Conservation (phyloP, 441 rosid species). For the Populus tomentosa region DNA sequence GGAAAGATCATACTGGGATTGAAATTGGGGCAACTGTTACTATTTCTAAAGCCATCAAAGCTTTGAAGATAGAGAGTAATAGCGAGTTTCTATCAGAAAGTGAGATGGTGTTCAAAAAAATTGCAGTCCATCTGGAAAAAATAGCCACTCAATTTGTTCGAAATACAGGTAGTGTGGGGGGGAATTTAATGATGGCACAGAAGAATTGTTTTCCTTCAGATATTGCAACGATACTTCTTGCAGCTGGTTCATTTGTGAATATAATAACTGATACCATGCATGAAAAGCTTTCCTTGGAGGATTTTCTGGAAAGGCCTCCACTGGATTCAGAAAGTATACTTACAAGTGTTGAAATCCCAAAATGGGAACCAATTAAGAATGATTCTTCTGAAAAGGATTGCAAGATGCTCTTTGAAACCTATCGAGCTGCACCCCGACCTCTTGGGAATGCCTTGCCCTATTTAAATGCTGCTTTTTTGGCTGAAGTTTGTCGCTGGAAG, state of each 20-base stretch:
- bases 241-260: slow-evolving; percentile 48
- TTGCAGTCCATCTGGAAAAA: slow-evolving; percentile 76
- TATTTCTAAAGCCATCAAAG: slow-evolving; percentile 63
- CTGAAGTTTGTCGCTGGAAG: slow-evolving; percentile 42
- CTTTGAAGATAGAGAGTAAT: slow-evolving; percentile 35
- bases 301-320: slow-evolving; percentile 55
- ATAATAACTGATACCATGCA: slow-evolving; percentile 27
- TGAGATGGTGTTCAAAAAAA: slow-evolving; percentile 35
- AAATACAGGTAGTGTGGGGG: slow-evolving; percentile 70
- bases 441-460: slow-evolving; percentile 72
- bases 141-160: slow-evolving; percentile 55
- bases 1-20: slow-evolving; percentile 37
- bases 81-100: slow-evolving; percentile 12
- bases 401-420: slow-evolving; percentile 58
- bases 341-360: slow-evolving; percentile 51
- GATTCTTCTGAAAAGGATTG: slow-evolving; percentile 23
- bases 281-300: slow-evolving; percentile 49
- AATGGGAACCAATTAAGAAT: slow-evolving; percentile 22
- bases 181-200: slow-evolving; percentile 85
- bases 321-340: slow-evolving; percentile 49
- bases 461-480: slow-evolving; percentile 81
- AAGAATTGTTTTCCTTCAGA: slow-evolving; percentile 75
- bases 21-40: slow-evolving; percentile 76
- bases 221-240: slow-evolving; percentile 65
- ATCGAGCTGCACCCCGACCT: slow-evolving; percentile 82